Evolutionary conservation across 1,284 basidiomycete species (phyloP).

Genomic region (Hemileia vastatrix): DNA sequence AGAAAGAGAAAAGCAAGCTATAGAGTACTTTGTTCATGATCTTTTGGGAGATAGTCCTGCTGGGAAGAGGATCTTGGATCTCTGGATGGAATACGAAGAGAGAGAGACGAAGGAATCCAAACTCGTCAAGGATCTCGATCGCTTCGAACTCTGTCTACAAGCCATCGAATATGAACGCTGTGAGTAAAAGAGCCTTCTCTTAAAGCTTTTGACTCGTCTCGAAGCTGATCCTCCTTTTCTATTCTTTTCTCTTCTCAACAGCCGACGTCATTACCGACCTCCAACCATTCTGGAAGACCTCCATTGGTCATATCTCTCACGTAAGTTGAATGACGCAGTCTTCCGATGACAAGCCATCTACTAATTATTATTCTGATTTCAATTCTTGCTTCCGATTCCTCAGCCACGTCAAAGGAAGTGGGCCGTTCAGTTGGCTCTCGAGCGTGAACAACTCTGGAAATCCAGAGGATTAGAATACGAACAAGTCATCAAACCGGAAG

Average conservation of each 20-base stretch:
- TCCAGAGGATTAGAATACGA: conserved; percentile 25
- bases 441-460: conserved; percentile 31
- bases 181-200: too few relatives aligned
- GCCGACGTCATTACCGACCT: conserved; percentile 34
- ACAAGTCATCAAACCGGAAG: conserved; percentile 6
- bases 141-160: conserved; percentile 77
- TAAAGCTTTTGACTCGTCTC: conserved; percentile 36
- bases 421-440: conserved; percentile 26
- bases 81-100: conserved; percentile 57
- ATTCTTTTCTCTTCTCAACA: neutral
- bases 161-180: conserved; percentile 51
- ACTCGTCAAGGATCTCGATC: conserved; percentile 59
- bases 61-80: conserved; percentile 61
- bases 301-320: conserved; percentile 29
- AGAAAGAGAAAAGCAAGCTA: conserved; percentile 73
- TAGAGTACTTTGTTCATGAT: conserved; percentile 77
- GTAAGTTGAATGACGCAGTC: conserved; percentile 12
- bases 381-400: neutral
- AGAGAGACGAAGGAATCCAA: conserved; percentile 32
- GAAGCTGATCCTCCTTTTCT: neutral
- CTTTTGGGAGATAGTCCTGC: conserved; percentile 76
- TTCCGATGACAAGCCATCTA: neutral
- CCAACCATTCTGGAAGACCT: conserved; percentile 37
- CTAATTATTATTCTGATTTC: neutral
- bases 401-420: conserved; percentile 3